A percentile compares a stretch with the other conserved stretches of the same genome.
phyloP scores from a whole-genome alignment of 1,139 yeast genomes.

The Yamadazyma taylorii region DNA sequence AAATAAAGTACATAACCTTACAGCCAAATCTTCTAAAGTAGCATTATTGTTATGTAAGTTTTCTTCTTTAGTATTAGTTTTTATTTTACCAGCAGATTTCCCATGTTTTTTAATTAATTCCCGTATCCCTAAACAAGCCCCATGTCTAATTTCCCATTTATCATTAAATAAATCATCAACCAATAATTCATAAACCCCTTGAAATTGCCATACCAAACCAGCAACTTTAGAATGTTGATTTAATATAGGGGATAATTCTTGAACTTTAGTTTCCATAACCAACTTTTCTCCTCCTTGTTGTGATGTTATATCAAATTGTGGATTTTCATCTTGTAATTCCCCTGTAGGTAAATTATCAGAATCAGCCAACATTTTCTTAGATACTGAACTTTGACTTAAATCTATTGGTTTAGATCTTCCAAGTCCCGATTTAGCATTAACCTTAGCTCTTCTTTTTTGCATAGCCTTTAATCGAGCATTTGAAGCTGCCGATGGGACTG shows the following conservation, averaged over 20 bases:
- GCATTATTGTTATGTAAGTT: conserved; percentile 65
- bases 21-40: conserved; percentile 85
- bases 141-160: conserved; percentile 94
- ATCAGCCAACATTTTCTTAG: conserved; percentile 52
- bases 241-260: conserved; percentile 68
- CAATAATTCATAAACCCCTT: conserved; percentile 89
- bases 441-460: conserved; percentile 90
- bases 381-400: conserved; percentile 74
- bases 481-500: conserved; percentile 27
- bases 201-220: conserved; percentile 90
- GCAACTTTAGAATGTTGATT: conserved; percentile 76
- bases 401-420: conserved; percentile 63
- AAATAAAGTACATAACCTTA: conserved; percentile 80
- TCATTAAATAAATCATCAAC: conserved; percentile 81
- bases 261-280: conserved; percentile 76
- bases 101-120: conserved; percentile 88
- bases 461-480: conserved; percentile 89
- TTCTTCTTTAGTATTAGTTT: conserved; percentile 58
- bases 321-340: conserved; percentile 14
- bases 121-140: conserved; percentile 89
- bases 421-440: conserved; percentile 63
- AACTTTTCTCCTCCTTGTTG: conserved; percentile 81
- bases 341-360: conserved; percentile 21
- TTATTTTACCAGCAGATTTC: conserved; percentile 78
- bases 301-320: conserved; percentile 62